Base-by-base conservation (phyloP, 352 stramenopile species). In the Phytophthora pisi region DNA sequence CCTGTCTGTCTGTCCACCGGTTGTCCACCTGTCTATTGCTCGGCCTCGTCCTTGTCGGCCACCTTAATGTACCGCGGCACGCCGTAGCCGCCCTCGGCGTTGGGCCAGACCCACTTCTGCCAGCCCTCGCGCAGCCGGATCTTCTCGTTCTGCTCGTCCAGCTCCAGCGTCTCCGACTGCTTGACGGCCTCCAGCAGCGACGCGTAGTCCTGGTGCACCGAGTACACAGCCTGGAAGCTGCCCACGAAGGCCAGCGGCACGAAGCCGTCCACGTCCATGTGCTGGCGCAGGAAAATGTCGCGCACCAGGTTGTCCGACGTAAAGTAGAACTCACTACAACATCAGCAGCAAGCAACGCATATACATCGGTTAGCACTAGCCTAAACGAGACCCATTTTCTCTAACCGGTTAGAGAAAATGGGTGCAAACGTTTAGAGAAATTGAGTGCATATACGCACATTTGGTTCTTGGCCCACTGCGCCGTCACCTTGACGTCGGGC, bases 1-100 rank as follows among this genome's bases (percentile, higher is more conserved):
- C n/a, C 31, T 45, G 8, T 49, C 47, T 23, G 26, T 51, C 13
- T 36, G 40, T 26, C 61, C 53, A 64, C 26, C 57, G 23, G 23
- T 52, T 45, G 11, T 34, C 28, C 28, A 10, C 11, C 16, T 45
- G 26, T 11, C 23, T 63, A 78, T 51, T 64, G 64, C 16, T 81
- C 75, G 8, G 65, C 71, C 43, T 55, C 51, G 28, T 74, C 67
- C 36, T 62, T 57, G 34, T 83, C 79, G 24, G 68, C 62, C 5
- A 88, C 62, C 80, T 97, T 97, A 71, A 97, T 86, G 81, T 97
- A 97, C 43, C 81, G 77, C 34, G 88, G 86, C n/a, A 97, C 86
- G 30, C 91, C 91, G 66, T 88, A 92, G 56, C 83, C 79, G 65
- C 91, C 91, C n/a, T 94, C 80, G 36, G 74, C 78, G 64, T 97